Conservation (phyloP, 169 alveolate genomes). For the Plasmodium knowlesi region DNA sequence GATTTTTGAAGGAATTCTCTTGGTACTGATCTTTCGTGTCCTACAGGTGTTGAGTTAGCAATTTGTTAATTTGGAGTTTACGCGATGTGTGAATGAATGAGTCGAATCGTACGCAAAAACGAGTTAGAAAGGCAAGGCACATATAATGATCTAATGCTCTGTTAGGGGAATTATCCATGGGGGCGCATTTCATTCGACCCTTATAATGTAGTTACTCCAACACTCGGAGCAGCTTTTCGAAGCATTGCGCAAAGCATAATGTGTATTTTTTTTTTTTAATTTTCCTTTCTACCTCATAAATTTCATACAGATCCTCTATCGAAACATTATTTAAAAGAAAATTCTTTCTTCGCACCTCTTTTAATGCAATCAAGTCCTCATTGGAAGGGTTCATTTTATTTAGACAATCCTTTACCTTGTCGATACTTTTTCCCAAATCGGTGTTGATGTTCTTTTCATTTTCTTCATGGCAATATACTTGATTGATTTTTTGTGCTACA, state of each 20-base stretch:
- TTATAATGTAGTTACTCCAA: neutral
- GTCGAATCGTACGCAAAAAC: neutral
- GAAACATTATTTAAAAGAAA: constrained; percentile 34
- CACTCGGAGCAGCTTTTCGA: neutral
- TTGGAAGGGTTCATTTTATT: constrained; percentile 14
- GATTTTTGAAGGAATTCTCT: constrained; percentile 68
- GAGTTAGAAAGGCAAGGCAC: neutral
- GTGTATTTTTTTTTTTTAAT: neutral
- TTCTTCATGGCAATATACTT: constrained; percentile 57
- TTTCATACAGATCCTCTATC: constrained; percentile 66
- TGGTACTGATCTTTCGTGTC: constrained; percentile 69
- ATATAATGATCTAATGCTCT: neutral
- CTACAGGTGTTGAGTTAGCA: constrained; percentile 6
- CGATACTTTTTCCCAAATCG: constrained; percentile 32
- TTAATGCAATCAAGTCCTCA: constrained; percentile 23
- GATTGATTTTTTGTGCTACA: constrained; percentile 57
- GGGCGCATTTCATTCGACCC: neutral
- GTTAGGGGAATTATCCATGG: neutral
- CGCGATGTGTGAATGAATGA: neutral
- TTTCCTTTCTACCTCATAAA: constrained; percentile 65
- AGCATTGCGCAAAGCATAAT: neutral
- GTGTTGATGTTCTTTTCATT: constrained; percentile 17
- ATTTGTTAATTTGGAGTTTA: neutral
- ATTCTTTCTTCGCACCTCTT: constrained; percentile 42
- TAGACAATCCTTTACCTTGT: constrained; percentile 28